These are phyloP conservation scores for Huntiella decipiens DNA, from an alignment of 2,329 filamentous ascomycete species.

Conservation along the genomic window DNA sequence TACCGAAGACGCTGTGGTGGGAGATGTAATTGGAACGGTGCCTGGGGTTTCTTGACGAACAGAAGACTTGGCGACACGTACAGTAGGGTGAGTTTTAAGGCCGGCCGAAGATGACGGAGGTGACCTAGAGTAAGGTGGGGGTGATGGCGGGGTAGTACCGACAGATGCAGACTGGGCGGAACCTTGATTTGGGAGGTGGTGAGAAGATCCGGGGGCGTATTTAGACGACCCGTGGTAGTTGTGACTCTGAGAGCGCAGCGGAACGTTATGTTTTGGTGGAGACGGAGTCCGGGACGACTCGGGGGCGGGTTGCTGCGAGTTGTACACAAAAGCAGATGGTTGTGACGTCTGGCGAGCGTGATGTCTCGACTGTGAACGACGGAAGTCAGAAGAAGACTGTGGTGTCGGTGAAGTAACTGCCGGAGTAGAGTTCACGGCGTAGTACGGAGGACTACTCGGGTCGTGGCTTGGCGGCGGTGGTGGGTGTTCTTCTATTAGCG, in stretches of 20 bases:
- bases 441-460: slow-evolving; percentile 1
- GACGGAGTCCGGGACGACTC: slow-evolving; percentile 8
- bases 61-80: slow-evolving; percentile 5
- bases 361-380: slow-evolving; percentile 5
- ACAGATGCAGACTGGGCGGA: not conserved
- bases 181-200: not conserved
- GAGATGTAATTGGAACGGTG: not conserved
- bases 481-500: not conserved
- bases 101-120: slow-evolving; percentile 4
- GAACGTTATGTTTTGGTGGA: slow-evolving; percentile 10
- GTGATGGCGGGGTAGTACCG: slow-evolving; percentile 3
- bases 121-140: slow-evolving; percentile 9
- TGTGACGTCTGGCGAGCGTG: slow-evolving; percentile 10
- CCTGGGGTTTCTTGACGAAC: slow-evolving; percentile 2
- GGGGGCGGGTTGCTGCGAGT: not conserved
- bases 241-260: slow-evolving; percentile 10
- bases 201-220: not conserved
- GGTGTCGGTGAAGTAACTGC: not conserved
- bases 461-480: slow-evolving; percentile 6
- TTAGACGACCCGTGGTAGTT: slow-evolving; percentile 8
- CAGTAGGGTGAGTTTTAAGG: slow-evolving; percentile 5
- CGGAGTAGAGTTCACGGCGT: not conserved
- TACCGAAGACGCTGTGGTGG: not conserved
- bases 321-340: slow-evolving; percentile 1
- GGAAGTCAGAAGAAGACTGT: not conserved